Evolutionary conservation across 345 rosid genomes (phyloP).

Genomic region (Reutealis trisperma): DNA sequence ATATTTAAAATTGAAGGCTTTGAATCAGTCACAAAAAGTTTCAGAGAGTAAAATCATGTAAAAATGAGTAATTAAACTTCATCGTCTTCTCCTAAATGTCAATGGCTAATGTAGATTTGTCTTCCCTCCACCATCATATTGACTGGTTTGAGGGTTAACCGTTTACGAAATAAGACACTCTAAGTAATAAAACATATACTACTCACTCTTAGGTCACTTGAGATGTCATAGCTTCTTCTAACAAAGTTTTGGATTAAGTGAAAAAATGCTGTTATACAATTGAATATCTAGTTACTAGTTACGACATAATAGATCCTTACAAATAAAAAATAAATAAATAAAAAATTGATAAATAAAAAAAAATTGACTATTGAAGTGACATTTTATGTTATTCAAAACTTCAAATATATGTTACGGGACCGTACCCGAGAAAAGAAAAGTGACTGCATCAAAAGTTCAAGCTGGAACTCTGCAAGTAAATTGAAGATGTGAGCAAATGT

Average conservation of each 20-base stretch:
- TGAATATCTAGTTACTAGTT: not conserved
- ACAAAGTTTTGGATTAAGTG: not conserved
- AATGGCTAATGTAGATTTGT: not conserved
- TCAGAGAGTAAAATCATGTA: not conserved
- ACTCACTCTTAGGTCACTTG: not conserved
- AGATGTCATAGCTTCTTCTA: slow-evolving; percentile 2
- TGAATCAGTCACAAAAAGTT: not conserved
- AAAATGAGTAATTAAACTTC: not conserved
- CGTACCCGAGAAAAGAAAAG: slow-evolving; percentile 92
- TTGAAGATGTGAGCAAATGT: slow-evolving; percentile 16
- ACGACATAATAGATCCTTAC: not conserved
- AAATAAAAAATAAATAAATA: too few relatives aligned
- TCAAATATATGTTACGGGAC: slow-evolving; percentile 23
- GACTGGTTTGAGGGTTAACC: not conserved
- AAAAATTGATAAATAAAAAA: not conserved
- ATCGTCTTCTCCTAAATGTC: not conserved
- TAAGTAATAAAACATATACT: not conserved
- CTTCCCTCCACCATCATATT: not conserved
- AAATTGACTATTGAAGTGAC: slow-evolving; percentile 21
- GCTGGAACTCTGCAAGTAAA: slow-evolving; percentile 81
- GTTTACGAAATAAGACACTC: not conserved
- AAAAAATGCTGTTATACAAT: not conserved
- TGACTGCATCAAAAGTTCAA: slow-evolving; percentile 94
- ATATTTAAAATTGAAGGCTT: not conserved
- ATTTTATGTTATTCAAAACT: slow-evolving; percentile 17